Evolutionary conservation across 177 flowering plant species (phyloP).

Genomic region (Telopea speciosissima): DNA sequence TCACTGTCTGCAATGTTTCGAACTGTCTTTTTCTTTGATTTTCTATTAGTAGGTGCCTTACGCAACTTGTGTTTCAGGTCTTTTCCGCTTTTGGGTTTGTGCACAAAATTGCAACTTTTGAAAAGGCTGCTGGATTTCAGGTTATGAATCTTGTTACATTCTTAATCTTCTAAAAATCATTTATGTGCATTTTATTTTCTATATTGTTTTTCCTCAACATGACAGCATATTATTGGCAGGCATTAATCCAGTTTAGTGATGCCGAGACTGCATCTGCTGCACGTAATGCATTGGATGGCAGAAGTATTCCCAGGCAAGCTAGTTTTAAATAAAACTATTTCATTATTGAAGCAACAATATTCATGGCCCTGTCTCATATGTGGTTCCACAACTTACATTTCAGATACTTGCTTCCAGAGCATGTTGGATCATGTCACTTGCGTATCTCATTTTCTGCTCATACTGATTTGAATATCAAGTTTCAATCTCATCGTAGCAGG

Average conservation of each 20-base stretch:
- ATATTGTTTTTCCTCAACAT: background rate
- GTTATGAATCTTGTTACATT: slow-evolving; percentile 21
- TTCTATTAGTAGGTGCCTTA: slow-evolving; percentile 6
- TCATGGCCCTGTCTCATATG: background rate
- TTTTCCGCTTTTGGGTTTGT: slow-evolving; percentile 95
- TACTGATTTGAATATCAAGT: slow-evolving; percentile 84
- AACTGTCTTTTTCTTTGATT: background rate
- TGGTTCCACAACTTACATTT: slow-evolving; percentile 6
- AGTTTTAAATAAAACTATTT: background rate
- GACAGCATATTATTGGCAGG: slow-evolving; percentile 36
- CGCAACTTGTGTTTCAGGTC: slow-evolving; percentile 42
- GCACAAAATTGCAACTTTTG: slow-evolving; percentile 92
- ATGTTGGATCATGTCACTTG: slow-evolving; percentile 68
- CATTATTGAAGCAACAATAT: background rate
- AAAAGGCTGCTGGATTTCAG: slow-evolving; percentile 96
- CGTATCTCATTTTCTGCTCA: slow-evolving; percentile 92
- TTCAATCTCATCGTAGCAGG: slow-evolving; percentile 97
- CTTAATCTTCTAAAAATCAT: background rate
- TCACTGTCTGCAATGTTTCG: slow-evolving; percentile 10
- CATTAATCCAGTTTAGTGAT: slow-evolving; percentile 76
- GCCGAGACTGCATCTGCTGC: slow-evolving; percentile 74
- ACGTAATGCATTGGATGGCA: slow-evolving; percentile 77
- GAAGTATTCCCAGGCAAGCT: slow-evolving; percentile 77
- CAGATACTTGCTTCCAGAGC: slow-evolving; percentile 87
- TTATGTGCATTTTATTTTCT: background rate